These are phyloP conservation scores for Pouteria glomerata DNA, from an alignment of 148 eudicot species.

Conservation along the genomic window DNA sequence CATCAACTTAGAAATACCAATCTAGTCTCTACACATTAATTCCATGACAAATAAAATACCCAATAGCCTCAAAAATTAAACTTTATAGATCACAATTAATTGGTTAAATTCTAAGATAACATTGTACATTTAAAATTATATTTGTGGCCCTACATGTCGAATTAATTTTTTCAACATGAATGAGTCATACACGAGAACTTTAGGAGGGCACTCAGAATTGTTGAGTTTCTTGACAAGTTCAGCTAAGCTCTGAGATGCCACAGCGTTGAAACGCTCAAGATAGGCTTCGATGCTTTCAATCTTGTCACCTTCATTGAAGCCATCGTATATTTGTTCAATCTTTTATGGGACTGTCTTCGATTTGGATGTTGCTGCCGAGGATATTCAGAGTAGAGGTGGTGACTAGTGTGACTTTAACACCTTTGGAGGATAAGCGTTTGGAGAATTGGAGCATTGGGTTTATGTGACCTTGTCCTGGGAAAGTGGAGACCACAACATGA, in stretches of 20 bases:
- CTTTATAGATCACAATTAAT: too few species aligned
- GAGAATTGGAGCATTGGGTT: conserved; percentile 53
- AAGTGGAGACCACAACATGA: conserved; percentile 38
- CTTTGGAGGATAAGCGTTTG: conserved; percentile 35
- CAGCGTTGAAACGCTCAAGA: too few species aligned
- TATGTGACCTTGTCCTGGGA: conserved; percentile 65
- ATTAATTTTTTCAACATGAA: too few species aligned
- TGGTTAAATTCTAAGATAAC: too few species aligned
- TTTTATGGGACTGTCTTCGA: neutral
- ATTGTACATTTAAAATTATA: too few species aligned
- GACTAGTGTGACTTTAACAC: conserved; percentile 36
- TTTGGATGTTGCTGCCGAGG: neutral
- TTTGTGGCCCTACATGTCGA: too few species aligned
- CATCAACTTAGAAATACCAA: too few species aligned
- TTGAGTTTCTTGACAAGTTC: neutral
- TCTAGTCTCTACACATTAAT: too few species aligned
- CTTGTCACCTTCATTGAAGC: neutral
- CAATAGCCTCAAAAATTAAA: too few species aligned
- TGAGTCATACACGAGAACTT: conserved; percentile 39
- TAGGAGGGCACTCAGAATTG: neutral
- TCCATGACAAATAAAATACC: too few species aligned
- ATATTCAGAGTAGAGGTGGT: conserved; percentile 7
- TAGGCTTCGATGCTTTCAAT: neutral
- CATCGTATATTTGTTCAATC: conserved; percentile 4
- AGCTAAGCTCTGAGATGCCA: neutral